A percentile compares a stretch with the other conserved stretches of the same genome.
These are phyloP conservation scores for Xylaria castorea DNA, from an alignment of 495 filamentous ascomycete genomes.

Conservation along the genomic window DNA sequence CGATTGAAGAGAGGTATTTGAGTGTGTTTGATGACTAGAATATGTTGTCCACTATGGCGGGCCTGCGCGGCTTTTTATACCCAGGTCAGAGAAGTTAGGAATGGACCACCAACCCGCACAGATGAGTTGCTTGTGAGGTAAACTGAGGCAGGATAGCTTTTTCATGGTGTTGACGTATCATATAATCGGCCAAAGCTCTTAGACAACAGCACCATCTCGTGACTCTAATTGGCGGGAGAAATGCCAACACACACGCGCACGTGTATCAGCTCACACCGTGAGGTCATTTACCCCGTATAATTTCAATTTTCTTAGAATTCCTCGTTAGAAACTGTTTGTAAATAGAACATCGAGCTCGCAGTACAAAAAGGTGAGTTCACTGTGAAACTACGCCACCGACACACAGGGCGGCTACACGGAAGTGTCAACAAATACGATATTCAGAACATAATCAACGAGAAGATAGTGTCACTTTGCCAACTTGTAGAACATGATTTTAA, in stretches of 20 bases:
- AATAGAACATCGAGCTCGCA: background rate
- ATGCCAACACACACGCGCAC: background rate
- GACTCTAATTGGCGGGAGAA: background rate
- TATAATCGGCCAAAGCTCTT: background rate
- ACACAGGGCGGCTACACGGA: background rate
- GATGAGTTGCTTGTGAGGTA: background rate
- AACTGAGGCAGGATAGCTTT: background rate
- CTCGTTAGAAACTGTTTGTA: background rate
- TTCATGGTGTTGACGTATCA: constrained; percentile 3
- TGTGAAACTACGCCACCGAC: background rate
- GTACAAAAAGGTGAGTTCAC: background rate
- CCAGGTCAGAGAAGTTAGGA: background rate
- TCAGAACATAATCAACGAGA: background rate
- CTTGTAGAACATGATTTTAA: background rate
- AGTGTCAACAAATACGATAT: background rate
- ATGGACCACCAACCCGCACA: background rate
- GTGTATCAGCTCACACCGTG: background rate
- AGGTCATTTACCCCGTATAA: too few relatives aligned
- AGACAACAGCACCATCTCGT: background rate
- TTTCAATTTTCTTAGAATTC: background rate
- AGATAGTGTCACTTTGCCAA: background rate
- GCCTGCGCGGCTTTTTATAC: background rate
- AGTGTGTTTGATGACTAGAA: background rate
- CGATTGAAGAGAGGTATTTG: background rate
- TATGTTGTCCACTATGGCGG: too few relatives aligned